phyloP scores from a whole-genome alignment of 306 rosid species.

The Echinosophora koreensis region DNA sequence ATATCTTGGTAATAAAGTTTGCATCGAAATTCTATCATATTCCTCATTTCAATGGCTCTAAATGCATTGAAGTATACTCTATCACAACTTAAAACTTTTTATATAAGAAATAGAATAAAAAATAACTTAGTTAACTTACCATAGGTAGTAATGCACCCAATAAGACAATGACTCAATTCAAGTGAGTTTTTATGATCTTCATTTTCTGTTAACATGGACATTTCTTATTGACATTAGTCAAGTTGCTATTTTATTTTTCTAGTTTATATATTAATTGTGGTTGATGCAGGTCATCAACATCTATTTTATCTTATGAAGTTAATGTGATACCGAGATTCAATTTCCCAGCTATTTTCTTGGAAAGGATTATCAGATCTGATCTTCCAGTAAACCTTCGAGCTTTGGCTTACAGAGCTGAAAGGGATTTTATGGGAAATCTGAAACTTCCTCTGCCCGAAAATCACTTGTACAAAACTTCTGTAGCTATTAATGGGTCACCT shows the following conservation, averaged over 20 bases:
- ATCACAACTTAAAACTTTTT: background rate
- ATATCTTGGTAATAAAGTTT: no score
- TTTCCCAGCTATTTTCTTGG: background rate
- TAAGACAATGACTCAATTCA: background rate
- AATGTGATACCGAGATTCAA: conserved; percentile 77
- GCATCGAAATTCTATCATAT: no score
- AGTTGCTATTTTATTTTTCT: conserved; percentile 5
- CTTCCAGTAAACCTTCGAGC: no score
- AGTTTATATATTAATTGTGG: conserved; percentile 18
- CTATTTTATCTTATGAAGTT: conserved; percentile 68
- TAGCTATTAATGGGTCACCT: no score
- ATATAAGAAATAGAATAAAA: background rate
- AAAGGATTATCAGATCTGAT: no score
- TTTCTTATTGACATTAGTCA: conserved; percentile 20
- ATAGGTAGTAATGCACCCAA: background rate
- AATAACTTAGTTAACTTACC: background rate
- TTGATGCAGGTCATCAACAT: conserved; percentile 60
- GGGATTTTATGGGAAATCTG: no score
- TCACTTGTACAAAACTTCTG: no score
- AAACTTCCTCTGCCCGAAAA: no score
- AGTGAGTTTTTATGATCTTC: conserved; percentile 2
- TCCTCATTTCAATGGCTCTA: background rate
- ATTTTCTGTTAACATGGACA: conserved; percentile 1
- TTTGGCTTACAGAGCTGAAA: no score
- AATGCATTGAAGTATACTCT: background rate